Evolutionary conservation across 164 flowering plant species (phyloP).

Genomic region (Hamamelis virginiana): DNA sequence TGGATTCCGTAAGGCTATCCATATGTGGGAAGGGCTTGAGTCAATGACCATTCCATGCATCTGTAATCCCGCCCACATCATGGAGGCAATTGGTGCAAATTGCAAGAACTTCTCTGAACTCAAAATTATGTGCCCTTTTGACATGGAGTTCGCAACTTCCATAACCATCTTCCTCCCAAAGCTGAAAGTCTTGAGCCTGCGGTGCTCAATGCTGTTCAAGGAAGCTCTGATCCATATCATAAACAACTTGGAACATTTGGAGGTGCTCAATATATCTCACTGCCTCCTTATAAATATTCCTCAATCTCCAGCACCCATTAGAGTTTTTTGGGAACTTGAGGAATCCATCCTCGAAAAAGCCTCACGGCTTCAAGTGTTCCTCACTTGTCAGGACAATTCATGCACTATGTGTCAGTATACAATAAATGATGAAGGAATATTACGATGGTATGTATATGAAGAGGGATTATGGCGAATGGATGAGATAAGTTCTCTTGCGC

Average conservation of each 20-base stretch:
- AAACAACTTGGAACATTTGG: neutral
- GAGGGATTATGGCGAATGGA: neutral
- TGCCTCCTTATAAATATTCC: neutral
- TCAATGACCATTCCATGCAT: neutral
- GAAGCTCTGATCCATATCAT: neutral
- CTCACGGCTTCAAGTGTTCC: neutral
- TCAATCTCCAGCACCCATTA: neutral
- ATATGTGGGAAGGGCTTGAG: neutral
- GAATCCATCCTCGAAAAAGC: neutral
- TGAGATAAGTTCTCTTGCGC: neutral
- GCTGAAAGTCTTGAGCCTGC: neutral
- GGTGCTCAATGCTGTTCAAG: neutral
- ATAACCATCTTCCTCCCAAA: neutral
- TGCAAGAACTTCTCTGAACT: neutral
- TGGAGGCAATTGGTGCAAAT: neutral
- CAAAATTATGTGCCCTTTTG: neutral
- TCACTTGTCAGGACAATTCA: neutral
- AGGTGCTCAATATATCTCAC: neutral
- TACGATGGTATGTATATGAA: neutral
- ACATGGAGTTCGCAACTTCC: neutral
- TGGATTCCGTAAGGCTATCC: neutral
- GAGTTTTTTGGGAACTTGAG: neutral
- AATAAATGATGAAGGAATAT: neutral
- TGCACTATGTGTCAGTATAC: neutral
- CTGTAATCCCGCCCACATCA: neutral